Evolutionary conservation across 352 stramenopile genomes (phyloP).

Genomic region (Chrysophaeum taylorii): DNA sequence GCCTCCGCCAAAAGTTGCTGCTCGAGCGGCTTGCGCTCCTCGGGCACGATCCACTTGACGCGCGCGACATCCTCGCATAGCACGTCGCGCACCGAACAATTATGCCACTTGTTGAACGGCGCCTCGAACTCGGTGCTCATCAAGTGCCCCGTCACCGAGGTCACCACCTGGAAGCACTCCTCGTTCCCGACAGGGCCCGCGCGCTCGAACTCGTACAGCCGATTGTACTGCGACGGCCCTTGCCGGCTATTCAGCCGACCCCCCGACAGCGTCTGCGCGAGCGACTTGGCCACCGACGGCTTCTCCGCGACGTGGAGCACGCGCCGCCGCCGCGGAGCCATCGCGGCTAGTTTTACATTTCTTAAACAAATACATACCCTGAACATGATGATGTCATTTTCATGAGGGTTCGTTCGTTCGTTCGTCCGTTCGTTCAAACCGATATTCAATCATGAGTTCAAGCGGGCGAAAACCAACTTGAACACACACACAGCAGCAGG

Average conservation of each 20-base stretch:
- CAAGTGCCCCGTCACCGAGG: conserved; percentile 93
- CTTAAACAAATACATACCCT: too few relatives aligned
- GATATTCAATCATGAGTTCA: too few relatives aligned
- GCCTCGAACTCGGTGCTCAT: conserved; percentile 91
- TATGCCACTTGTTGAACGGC: conserved; percentile 78
- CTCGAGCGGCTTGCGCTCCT: conserved; percentile 72
- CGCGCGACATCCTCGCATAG: conserved; percentile 63
- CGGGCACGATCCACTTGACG: conserved; percentile 68
- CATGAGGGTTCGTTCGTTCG: too few relatives aligned
- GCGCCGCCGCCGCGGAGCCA: not conserved
- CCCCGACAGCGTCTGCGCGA: conserved; percentile 49
- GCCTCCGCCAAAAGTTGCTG: conserved; percentile 65
- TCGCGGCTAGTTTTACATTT: too few relatives aligned
- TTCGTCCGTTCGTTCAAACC: too few relatives aligned
- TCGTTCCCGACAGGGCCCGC: conserved; percentile 61
- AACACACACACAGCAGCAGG: too few relatives aligned
- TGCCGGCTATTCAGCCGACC: not conserved
- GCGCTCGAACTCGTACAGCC: conserved; percentile 77
- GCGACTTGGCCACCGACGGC: conserved; percentile 92
- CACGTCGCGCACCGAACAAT: conserved; percentile 79
- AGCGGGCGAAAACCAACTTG: too few relatives aligned
- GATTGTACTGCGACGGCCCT: conserved; percentile 41
- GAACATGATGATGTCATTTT: too few relatives aligned
- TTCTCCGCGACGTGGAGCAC: conserved; percentile 98
- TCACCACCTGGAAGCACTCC: conserved; percentile 39